Base-by-base conservation (phyloP, 1,284 basidiomycete species). In the Malassezia nana region DNA sequence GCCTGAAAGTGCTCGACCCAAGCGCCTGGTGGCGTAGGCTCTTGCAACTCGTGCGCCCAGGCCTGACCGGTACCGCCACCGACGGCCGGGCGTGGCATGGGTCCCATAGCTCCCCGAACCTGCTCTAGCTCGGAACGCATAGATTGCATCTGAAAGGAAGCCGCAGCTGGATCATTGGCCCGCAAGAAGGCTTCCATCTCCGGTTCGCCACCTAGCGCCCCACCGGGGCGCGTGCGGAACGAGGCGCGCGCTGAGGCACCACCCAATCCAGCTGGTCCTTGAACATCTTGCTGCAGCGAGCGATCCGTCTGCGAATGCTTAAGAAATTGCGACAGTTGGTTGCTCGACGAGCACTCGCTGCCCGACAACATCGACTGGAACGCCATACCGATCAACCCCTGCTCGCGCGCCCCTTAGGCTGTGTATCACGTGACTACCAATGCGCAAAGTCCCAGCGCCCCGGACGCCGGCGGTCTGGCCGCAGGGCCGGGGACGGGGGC, bases 251-350 rank as follows among this genome's bases (percentile, higher is more conserved):
- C 6, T 2, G 16, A n/a, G n/a, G n/a, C n/a, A n/a, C n/a, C n/a
- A 6, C 1, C 28, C 28, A 30, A 1, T 20, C 49, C 49, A 6
- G 31, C 5, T 10, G 26, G 40, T 1, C 31, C 28, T 13, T 46
- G 48, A 48, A 51, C 20, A 40, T 56, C 70, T 53, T 72, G 67
- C 55, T 91, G 88, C 30, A 94, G 75, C 68, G 87, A 89, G 52
- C 86, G 83, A 76, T 96, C 91, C 3, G 83, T 83, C 59, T 90
- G 87, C 4, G 89, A 83, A 65, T 94, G 86, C 75, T 95, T 95
- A 56, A 92, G 79, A 39, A 96, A 84, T 67, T 89, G 86, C 16
- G 86, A 83, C 28, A 98, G 79, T 4, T 90, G 89, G 72, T 95
- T 96, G 51, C 84, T 81, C 6, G 83, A 80, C 7, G 85, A 85